A percentile compares a stretch with the other conserved stretches of the same genome.
Evolutionary conservation across 2,329 filamentous ascomycete genomes (phyloP).

Genomic region (Colletotrichum eremochloae): DNA sequence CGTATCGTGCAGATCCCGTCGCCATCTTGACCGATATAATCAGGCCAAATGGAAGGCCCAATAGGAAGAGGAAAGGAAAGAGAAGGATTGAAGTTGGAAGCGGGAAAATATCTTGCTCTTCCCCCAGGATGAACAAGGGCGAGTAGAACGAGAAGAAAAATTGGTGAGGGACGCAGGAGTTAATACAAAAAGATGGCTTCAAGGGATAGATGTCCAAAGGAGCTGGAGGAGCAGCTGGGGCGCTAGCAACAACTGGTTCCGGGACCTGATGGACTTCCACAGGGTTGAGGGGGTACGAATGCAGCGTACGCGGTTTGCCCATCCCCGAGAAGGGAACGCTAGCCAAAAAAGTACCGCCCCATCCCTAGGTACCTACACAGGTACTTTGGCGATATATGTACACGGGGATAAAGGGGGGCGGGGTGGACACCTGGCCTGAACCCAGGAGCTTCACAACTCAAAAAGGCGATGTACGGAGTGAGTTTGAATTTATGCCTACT

Average conservation of each 20-base stretch:
- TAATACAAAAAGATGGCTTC: constrained; percentile 24
- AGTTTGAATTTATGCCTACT: not conserved
- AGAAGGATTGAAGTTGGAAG: constrained; percentile 20
- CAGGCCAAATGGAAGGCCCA: constrained; percentile 23
- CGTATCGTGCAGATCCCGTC: constrained; percentile 79
- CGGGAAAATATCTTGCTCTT: constrained; percentile 5
- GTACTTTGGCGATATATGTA: too few relatives aligned
- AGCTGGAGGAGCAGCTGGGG: constrained; percentile 21
- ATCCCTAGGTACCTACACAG: not conserved
- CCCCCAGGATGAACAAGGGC: constrained; percentile 13
- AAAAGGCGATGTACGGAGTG: constrained; percentile 3
- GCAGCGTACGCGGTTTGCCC: constrained; percentile 25
- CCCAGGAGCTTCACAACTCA: constrained; percentile 30
- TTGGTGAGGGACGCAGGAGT: not conserved
- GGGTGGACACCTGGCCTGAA: constrained; percentile 32
- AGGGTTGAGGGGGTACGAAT: constrained; percentile 37
- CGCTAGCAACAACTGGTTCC: constrained; percentile 14
- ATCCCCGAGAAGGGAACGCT: constrained; percentile 31
- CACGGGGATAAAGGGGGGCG: constrained; percentile 21
- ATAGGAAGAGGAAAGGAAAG: not conserved
- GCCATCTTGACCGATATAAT: constrained; percentile 62
- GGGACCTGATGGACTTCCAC: constrained; percentile 25
- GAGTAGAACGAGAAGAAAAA: not conserved
- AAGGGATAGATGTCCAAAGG: constrained; percentile 35
- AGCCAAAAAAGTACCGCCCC: constrained; percentile 21